These are phyloP conservation scores for Phytophthora macrochlamydospora DNA, from an alignment of 352 stramenopile genomes.

Conservation along the genomic window DNA sequence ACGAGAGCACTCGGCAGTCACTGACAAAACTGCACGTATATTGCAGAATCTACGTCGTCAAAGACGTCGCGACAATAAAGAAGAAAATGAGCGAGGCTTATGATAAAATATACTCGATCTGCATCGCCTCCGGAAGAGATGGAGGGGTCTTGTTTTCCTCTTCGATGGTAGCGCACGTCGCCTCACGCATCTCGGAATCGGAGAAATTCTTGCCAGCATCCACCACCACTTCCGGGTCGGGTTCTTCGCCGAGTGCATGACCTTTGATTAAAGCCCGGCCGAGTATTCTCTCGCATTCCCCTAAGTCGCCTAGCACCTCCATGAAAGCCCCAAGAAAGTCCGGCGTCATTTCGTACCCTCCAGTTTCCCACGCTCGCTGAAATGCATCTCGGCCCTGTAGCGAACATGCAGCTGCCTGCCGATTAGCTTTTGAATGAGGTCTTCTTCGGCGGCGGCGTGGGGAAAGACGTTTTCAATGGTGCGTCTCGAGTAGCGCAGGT, in stretches of 20 bases:
- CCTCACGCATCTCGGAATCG: slow-evolving; percentile 1
- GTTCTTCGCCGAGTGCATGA: slow-evolving; percentile 27
- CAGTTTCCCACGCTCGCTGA: slow-evolving; percentile 35
- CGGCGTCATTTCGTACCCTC: slow-evolving; percentile 36
- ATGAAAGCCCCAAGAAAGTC: slow-evolving; percentile 44
- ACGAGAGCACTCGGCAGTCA: too few species aligned
- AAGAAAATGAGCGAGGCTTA: not conserved
- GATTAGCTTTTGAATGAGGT: slow-evolving; percentile 52
- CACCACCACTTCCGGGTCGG: slow-evolving; percentile 9
- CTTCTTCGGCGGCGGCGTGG: slow-evolving; percentile 33
- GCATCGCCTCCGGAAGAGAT: slow-evolving; percentile 14
- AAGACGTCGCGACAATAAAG: too few species aligned
- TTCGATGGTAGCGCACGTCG: not conserved
- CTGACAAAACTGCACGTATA: too few species aligned
- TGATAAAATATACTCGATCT: slow-evolving; percentile 35
- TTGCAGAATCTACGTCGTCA: too few species aligned
- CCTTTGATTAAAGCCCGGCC: slow-evolving; percentile 36
- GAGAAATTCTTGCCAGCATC: too few species aligned
- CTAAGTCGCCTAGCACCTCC: slow-evolving; percentile 40
- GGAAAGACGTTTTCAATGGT: slow-evolving; percentile 61
- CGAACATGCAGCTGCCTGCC: slow-evolving; percentile 46
- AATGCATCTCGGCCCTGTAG: slow-evolving; percentile 52
- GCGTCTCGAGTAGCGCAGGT: slow-evolving; percentile 49
- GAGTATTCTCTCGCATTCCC: slow-evolving; percentile 45
- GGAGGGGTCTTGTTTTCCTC: not conserved